phyloP scores from a whole-genome alignment of 169 alveolate species.

The Eimeria zaria region DNA sequence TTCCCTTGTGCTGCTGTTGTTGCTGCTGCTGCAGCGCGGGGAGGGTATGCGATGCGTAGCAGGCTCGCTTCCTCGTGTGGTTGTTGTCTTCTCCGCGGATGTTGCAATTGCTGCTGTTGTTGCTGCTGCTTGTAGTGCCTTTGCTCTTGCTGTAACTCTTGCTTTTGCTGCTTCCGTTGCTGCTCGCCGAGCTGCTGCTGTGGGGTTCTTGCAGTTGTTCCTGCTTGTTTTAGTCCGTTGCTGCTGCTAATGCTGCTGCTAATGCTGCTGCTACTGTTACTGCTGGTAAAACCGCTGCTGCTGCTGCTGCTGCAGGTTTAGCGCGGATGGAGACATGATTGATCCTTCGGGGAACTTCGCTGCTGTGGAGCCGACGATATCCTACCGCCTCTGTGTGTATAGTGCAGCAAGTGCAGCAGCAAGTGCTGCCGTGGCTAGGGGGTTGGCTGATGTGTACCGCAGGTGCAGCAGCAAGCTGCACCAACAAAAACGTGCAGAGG shows the following conservation, averaged over 20 bases:
- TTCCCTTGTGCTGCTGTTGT: neutral
- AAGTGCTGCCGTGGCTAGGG: constrained; percentile 28
- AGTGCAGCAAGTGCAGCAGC: constrained; percentile 18
- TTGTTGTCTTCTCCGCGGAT: neutral
- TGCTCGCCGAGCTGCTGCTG: neutral
- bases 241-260: neutral
- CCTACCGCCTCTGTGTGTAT: constrained; percentile 48
- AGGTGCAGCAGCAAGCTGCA: constrained; percentile 1
- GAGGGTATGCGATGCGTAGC: neutral
- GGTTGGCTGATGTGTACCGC: constrained; percentile 15
- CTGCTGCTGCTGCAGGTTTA: neutral
- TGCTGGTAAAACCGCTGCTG: neutral
- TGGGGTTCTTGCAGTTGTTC: neutral
- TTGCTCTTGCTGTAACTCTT: neutral
- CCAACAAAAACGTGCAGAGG: neutral
- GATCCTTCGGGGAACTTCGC: constrained; percentile 54
- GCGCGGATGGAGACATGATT: constrained; percentile 65
- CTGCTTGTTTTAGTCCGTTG: neutral
- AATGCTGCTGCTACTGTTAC: neutral
- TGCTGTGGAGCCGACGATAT: constrained; percentile 27
- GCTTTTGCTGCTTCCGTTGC: constrained; percentile 3
- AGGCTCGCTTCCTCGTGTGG: neutral
- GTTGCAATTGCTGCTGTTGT: neutral
- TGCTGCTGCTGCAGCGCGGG: constrained; percentile 9
- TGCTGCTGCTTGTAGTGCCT: neutral